phyloP scores from a whole-genome alignment of 495 filamentous ascomycete genomes.

The Stereocaulon alpinum region DNA sequence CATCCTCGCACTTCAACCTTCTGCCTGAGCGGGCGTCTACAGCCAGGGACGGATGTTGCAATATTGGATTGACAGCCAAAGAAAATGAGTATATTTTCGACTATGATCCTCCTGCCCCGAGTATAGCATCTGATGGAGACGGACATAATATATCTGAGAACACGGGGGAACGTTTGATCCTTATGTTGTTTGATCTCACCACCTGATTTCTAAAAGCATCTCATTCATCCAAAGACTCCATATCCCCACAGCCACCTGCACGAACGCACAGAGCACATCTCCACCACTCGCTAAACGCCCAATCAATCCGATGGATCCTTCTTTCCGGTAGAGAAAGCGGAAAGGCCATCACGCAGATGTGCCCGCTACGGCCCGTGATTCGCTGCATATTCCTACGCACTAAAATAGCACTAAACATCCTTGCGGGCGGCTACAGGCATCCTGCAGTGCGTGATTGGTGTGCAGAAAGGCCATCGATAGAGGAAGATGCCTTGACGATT shows the following conservation, averaged over 20 bases:
- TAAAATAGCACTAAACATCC: neutral
- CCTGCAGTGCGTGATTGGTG: neutral
- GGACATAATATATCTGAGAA: no score
- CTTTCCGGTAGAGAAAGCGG: neutral
- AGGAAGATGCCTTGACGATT: neutral
- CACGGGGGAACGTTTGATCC: no score
- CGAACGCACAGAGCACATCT: neutral
- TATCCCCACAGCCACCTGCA: neutral
- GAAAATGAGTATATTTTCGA: no score
- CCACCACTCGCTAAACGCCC: neutral
- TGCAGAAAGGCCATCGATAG: neutral
- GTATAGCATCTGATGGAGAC: no score
- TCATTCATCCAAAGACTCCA: no score
- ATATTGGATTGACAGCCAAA: no score
- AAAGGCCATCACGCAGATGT: neutral
- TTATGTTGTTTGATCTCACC: no score
- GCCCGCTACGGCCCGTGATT: conserved; percentile 19
- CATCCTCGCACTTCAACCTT: no score
- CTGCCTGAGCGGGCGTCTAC: no score
- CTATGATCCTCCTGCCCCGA: no score
- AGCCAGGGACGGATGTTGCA: no score
- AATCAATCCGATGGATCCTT: neutral
- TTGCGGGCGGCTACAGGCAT: conserved; percentile 7
- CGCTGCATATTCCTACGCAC: conserved; percentile 13
- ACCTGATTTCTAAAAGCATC: no score